A percentile compares a stretch with the other conserved stretches of the same genome.
Evolutionary conservation across 352 stramenopile species (phyloP).

Genomic region (Globisporangium mamillatum): DNA sequence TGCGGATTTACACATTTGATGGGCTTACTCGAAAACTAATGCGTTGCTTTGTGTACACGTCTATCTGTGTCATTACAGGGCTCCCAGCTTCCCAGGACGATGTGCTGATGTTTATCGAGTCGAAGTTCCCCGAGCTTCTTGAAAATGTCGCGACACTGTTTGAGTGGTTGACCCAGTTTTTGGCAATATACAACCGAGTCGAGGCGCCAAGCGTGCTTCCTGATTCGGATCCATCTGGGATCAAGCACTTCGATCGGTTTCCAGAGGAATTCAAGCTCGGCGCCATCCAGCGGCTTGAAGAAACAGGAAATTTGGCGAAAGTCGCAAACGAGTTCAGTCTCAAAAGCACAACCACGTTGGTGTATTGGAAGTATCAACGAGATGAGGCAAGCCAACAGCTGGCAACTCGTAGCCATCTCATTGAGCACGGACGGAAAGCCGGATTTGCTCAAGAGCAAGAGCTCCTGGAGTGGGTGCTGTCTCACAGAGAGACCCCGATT

Average conservation of each 20-base stretch:
- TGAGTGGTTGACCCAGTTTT: slow-evolving; percentile 57
- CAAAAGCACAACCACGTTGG: slow-evolving; percentile 56
- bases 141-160: slow-evolving; percentile 46
- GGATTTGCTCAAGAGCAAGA: slow-evolving; percentile 33
- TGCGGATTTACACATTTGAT: not conserved
- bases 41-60: not conserved
- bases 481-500: slow-evolving; percentile 37
- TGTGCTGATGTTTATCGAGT: slow-evolving; percentile 66
- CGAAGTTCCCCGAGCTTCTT: slow-evolving; percentile 53
- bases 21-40: not conserved
- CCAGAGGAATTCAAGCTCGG: slow-evolving; percentile 14
- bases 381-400: slow-evolving; percentile 30
- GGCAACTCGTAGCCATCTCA: slow-evolving; percentile 1
- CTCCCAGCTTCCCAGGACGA: slow-evolving; percentile 41
- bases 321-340: slow-evolving; percentile 45
- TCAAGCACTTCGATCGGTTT: slow-evolving; percentile 11
- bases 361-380: slow-evolving; percentile 51
- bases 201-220: slow-evolving; percentile 17
- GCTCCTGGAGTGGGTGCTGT: slow-evolving; percentile 55
- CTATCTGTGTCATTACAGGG: not conserved
- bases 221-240: not conserved
- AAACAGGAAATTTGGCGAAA: slow-evolving; percentile 23
- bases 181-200: slow-evolving; percentile 31
- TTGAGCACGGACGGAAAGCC: slow-evolving; percentile 12
- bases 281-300: slow-evolving; percentile 25